Base-by-base conservation (phyloP, 2,329 filamentous ascomycete species). In the Apiospora sp. region DNA sequence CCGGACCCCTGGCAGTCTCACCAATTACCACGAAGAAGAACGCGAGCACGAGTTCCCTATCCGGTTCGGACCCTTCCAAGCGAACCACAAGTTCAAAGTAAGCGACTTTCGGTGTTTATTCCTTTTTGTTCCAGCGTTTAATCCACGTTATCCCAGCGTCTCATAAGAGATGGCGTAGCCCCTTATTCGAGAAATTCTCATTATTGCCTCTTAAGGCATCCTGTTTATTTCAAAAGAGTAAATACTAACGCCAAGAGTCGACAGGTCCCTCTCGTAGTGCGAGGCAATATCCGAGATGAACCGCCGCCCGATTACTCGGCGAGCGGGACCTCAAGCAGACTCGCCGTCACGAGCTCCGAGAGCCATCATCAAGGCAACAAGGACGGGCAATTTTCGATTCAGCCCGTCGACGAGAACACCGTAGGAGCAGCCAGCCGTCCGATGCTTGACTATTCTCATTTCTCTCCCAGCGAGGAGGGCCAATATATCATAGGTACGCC, bases 281-380 rank as follows among this genome's bases (percentile, higher is more conserved):
- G 68, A 44, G 71, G 71, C 14, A 71, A 70, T 30, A 34, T 72
- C 22, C 44, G 37, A 48, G 51, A 70, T 24, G 49, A 27, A 19
- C 44, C 34, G 34, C 44, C 68, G 16, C 48, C 48, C 13, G 10
- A 58, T 10, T 51, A 24, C 68, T 58, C 7, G 19, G 24, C 68
- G 16, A 41, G 68, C 8, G 48, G 27, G 34, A 14, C 54, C 19
- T 19, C 44, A 24, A 49, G 8, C 34, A 49, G 34, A 30, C 27
- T n/a, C 68, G 16, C 19, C 22, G 22, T 7, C 16, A 24, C 12
- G 19, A 30, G 49, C 27, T 6, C 68, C 49, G 37, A 67, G 64
- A 6, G 44, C 22, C 34, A 41, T 64, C n/a, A 54, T 30, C 27
- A 12, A 4, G 64, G 22, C 10, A 44, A 49, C 27, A 34, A 16